These are phyloP conservation scores for Achaetomiella virescens DNA, from an alignment of 495 filamentous ascomycete genomes.

Conservation along the genomic window DNA sequence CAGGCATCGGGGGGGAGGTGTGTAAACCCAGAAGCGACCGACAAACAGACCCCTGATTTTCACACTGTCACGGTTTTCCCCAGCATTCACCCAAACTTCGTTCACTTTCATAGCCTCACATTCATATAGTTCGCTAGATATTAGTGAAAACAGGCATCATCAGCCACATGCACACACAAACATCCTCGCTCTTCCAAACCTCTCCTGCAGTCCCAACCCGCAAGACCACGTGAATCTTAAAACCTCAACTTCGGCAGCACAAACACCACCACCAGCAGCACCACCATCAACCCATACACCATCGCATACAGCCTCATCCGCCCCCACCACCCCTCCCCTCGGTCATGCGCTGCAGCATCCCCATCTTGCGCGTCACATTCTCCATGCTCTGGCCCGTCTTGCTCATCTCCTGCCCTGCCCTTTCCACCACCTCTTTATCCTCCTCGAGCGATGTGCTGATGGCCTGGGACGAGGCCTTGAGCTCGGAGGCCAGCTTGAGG, in stretches of 20 bases:
- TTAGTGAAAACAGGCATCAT: no score
- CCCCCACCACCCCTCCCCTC: conserved; percentile 84
- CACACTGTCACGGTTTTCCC: no score
- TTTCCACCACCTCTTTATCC: conserved; percentile 63
- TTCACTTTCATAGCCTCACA: no score
- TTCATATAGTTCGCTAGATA: no score
- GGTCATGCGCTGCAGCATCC: conserved; percentile 61
- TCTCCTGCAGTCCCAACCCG: no score
- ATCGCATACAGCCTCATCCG: conserved; percentile 76
- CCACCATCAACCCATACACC: conserved; percentile 72
- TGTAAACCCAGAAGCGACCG: no score
- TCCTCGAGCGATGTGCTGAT: conserved; percentile 65
- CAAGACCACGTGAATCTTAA: conserved; percentile 25
- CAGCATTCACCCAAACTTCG: no score
- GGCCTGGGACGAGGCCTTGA: conserved; percentile 66
- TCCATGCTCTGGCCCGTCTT: conserved; percentile 68
- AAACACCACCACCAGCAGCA: conserved; percentile 69
- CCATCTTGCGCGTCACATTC: conserved; percentile 67
- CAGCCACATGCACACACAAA: no score
- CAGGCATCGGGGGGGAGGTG: no score
- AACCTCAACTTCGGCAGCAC: conserved; percentile 82
- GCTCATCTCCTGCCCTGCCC: conserved; percentile 68
- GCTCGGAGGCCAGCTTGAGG: conserved; percentile 64
- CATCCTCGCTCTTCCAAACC: no score
- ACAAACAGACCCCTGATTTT: no score